Base-by-base conservation (phyloP, 2,329 filamentous ascomycete genomes). In the Emergomyces africanus region DNA sequence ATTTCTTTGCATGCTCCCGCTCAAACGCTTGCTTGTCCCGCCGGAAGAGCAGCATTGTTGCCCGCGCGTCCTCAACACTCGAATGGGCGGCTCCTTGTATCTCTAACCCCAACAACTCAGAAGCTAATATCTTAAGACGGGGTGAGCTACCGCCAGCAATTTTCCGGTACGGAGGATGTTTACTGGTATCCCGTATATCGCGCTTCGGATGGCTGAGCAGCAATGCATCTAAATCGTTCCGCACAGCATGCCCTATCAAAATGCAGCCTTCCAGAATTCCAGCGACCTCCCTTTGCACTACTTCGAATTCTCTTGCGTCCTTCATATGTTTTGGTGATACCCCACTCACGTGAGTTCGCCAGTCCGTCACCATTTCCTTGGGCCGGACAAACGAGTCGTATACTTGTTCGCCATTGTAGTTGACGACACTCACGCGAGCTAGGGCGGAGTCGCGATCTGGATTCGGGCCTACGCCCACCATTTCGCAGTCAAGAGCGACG, bases 361-460 rank as follows among this genome's bases (percentile, higher is more conserved):
- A 99, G 73, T 99, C 89, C 15, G 88, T 90, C 1, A 99, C 89
- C 59, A 77, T 78, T 68, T 90, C 85, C 61, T 84, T 83, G 0
- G 89, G 88, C 58, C 83, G 82, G 10, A 97, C 94, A 69, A 88
- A 97, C 14, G 89, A 92, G 76, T 99, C 94, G 79, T 97, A 96
- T 51, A 99, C 77, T 72, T 96, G 90, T 33, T 87, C 83, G 20
- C 91, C 91, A 70, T 96, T 90, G 72, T 91, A 99, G 72, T 97
- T 95, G 65, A 96, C 91, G 18, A 95, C 77, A 69, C 89, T 95
- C 59, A 92, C 89, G 53, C 94, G 83, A 0, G 94, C 94, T 50
- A 99, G 82, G 0, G 84, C 85, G 41, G 89, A 90, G 68, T 86
- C 79, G 25, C 83, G 81, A 56, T 83, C 83, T 2, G 82, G 83